Evolutionary conservation across 2,329 filamentous ascomycete genomes (phyloP).

Genomic region (Pezicula radicicola): DNA sequence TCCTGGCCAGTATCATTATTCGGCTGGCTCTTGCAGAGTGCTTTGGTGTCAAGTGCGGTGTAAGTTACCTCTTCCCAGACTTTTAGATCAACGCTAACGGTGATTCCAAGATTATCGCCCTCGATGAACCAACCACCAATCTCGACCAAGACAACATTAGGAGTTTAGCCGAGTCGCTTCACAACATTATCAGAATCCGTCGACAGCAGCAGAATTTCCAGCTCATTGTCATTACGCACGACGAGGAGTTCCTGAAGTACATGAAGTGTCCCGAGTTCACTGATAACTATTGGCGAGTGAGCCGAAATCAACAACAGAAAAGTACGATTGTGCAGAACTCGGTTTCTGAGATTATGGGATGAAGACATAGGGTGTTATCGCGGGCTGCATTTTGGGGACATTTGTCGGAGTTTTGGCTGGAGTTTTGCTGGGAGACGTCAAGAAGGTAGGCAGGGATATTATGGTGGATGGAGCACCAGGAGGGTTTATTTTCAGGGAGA

Average conservation of each 20-base stretch:
- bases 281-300: slow-evolving; percentile 87
- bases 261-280: slow-evolving; percentile 95
- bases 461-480: too few relatives aligned
- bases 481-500: too few relatives aligned
- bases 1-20: slow-evolving; percentile 95
- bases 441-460: too few relatives aligned
- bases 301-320: slow-evolving; percentile 79
- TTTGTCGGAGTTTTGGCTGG: too few relatives aligned
- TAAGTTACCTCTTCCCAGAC: slow-evolving; percentile 20
- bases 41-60: slow-evolving; percentile 90
- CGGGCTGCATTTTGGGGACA: too few relatives aligned
- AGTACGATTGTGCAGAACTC: slow-evolving; percentile 72
- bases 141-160: slow-evolving; percentile 94
- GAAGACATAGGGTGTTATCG: background rate
- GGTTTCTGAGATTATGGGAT: slow-evolving; percentile 15
- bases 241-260: slow-evolving; percentile 89
- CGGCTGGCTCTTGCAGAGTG: slow-evolving; percentile 93
- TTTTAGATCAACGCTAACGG: slow-evolving; percentile 1
- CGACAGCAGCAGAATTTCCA: slow-evolving; percentile 92
- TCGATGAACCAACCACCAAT: slow-evolving; percentile 97
- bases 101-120: slow-evolving; percentile 66
- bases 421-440: too few relatives aligned
- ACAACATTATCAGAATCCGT: slow-evolving; percentile 81
- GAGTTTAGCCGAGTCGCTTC: slow-evolving; percentile 78
- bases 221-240: slow-evolving; percentile 97